Base-by-base conservation (phyloP, 2,329 filamentous ascomycete species). In the Penicillium sp. region DNA sequence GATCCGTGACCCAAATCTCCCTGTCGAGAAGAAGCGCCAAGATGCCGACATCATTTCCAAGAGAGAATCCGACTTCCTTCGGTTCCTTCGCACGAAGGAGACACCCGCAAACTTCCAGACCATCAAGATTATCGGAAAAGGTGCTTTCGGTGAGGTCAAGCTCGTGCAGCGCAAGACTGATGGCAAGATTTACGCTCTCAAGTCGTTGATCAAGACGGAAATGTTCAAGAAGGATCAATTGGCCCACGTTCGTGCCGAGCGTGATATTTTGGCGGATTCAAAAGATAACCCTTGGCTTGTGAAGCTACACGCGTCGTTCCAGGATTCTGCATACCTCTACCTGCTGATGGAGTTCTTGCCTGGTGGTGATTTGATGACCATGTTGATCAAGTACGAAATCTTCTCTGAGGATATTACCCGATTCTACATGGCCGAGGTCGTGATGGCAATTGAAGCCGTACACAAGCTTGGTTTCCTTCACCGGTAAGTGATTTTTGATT, bases 141-240 rank as follows among this genome's bases (percentile, higher is more conserved):
- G 94, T 75, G 94, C 94, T 13, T 99, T 99, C 69, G 94, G 94
- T 72, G 94, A 99, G 76, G 94, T 99, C 67, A 96, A 96, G 78
- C 82, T 99, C 58, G 94, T 99, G 55, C 92, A 96, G 78, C 90
- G 96, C 78, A 96, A 92, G 81, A 86, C 90, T 49, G 94, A 97
- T 68, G 91, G 90, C 75, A 96, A 96, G 76, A 92, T 99, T 61
- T 99, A 97, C 68, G 94, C 94, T 57, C 88, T 99, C 81, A 99
- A 99, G 80, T 97, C 93, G 42, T 81, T 99, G 63, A 91, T 99
- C 75, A 99, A 99, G 81, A 91, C 91, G 45, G 94, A 99, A 76
- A 99, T 99, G 94, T 97, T 97, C 80, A 97, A 96, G 79, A 97
- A 96, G 76, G 94, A 99, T 70, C 94, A 99, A 74, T 80, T 99